Conservation (phyloP, 306 rosid species). For the Citrullus mucosospermus region DNA sequence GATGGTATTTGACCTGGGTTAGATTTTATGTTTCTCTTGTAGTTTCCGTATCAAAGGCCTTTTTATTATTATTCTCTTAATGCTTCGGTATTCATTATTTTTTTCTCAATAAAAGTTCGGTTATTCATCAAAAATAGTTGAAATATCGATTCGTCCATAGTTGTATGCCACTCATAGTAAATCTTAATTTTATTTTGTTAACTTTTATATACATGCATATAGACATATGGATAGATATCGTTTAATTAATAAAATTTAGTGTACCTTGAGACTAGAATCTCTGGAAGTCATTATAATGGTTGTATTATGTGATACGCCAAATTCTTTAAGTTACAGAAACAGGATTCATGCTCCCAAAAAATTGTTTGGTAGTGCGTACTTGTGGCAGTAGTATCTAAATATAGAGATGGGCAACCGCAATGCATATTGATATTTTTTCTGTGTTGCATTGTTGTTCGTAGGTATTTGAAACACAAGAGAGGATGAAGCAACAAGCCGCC, state of each 20-base stretch:
- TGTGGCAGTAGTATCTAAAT: background rate
- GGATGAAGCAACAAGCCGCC: conserved; percentile 72
- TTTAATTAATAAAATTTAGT: background rate
- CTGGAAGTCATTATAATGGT: background rate
- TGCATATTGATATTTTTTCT: background rate
- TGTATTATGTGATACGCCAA: background rate
- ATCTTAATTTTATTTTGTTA: background rate
- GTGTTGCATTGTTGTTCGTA: conserved; percentile 11
- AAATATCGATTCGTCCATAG: background rate
- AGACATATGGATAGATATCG: background rate
- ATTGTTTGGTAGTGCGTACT: background rate
- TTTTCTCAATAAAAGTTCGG: too few relatives aligned
- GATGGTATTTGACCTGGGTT: too few relatives aligned
- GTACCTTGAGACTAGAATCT: background rate
- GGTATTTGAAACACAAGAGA: conserved; percentile 92
- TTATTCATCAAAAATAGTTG: background rate
- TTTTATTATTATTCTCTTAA: too few relatives aligned
- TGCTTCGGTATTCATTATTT: too few relatives aligned
- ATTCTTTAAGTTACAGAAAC: background rate
- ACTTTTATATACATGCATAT: background rate
- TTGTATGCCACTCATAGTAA: background rate
- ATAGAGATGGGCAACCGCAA: background rate
- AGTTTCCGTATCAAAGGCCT: too few relatives aligned
- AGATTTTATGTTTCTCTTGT: too few relatives aligned
- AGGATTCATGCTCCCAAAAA: background rate